A percentile compares a stretch with the other conserved stretches of the same genome.
Conservation (phyloP, 805 yeast species). For the Schwanniomyces yamadae region DNA sequence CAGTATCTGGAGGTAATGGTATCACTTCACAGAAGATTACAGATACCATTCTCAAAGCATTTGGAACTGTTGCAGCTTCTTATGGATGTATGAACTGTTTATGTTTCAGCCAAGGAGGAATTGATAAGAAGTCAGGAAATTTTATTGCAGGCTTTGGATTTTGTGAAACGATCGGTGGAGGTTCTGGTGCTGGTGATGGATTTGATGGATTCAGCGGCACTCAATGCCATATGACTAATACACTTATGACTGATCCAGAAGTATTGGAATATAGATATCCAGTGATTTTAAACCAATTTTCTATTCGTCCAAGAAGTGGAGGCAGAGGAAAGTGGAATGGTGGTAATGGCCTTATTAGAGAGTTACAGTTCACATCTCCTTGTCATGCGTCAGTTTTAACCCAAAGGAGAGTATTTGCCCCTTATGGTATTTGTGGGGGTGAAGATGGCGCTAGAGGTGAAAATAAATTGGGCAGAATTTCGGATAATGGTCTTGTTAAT, state of each 20-base stretch:
- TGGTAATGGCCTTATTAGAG: conserved; percentile 21
- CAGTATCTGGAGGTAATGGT: conserved; percentile 20
- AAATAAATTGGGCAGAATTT: conserved; percentile 31
- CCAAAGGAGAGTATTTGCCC: conserved; percentile 20
- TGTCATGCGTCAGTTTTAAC: conserved; percentile 20
- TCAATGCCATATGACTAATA: conserved; percentile 47
- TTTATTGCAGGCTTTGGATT: conserved; percentile 17
- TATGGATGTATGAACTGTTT: conserved; percentile 23
- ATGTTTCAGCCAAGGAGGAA: conserved; percentile 20
- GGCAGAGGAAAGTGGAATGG: conserved; percentile 21
- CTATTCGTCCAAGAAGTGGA: conserved; percentile 16
- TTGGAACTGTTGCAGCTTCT: conserved; percentile 18
- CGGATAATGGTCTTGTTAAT: conserved; percentile 16
- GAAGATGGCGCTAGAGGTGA: conserved; percentile 37
- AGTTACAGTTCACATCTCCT: conserved; percentile 17
- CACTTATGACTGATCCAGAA: conserved; percentile 23
- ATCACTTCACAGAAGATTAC: conserved; percentile 21
- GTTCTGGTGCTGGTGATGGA: conserved; percentile 19
- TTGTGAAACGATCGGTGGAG: conserved; percentile 19
- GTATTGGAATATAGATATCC: conserved; percentile 22
- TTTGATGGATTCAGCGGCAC: conserved; percentile 30
- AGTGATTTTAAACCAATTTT: conserved; percentile 13
- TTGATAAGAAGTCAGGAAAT: conserved; percentile 14
- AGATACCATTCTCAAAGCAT: conserved; percentile 21
- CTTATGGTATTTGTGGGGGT: conserved; percentile 33